These are phyloP conservation scores for Collybiopsis luxurians DNA, from an alignment of 768 basidiomycete species.

Conservation along the genomic window DNA sequence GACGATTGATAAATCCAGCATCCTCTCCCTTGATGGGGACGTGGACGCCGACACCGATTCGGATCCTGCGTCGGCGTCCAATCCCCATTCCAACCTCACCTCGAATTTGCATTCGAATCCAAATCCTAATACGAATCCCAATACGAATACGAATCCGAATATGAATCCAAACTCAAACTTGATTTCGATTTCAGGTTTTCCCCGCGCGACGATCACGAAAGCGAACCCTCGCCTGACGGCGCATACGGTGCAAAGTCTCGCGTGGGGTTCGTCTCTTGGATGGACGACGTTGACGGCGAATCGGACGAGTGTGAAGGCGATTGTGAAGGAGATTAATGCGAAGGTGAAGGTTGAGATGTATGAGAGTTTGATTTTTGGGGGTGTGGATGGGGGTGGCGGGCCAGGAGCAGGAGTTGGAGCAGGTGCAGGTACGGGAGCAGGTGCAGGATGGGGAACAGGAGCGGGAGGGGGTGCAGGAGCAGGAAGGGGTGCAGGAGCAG, in stretches of 20 bases:
- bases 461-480: too few relatives aligned
- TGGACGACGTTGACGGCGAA: constrained; percentile 93
- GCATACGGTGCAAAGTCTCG: constrained; percentile 75
- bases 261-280: constrained; percentile 61
- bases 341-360: constrained; percentile 26
- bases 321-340: constrained; percentile 64
- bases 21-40: neutral
- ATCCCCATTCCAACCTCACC: too few relatives aligned
- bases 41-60: neutral
- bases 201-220: constrained; percentile 50
- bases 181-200: constrained; percentile 25
- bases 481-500: too few relatives aligned
- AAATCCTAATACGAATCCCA: neutral
- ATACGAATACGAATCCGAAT: neutral
- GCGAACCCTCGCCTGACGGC: constrained; percentile 62
- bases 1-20: too few relatives aligned
- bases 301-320: constrained; percentile 67
- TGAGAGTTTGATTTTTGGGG: neutral
- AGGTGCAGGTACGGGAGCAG: too few relatives aligned
- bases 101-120: neutral
- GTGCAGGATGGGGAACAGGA: too few relatives aligned
- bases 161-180: constrained; percentile 24
- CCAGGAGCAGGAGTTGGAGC: too few relatives aligned
- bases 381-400: too few relatives aligned
- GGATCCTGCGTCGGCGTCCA: neutral